Evolutionary conservation across 2,329 filamentous ascomycete species (phyloP), one percentile per base, ranked within the genome.

Genomic region (Ophiosphaerella herpotricha): DNA sequence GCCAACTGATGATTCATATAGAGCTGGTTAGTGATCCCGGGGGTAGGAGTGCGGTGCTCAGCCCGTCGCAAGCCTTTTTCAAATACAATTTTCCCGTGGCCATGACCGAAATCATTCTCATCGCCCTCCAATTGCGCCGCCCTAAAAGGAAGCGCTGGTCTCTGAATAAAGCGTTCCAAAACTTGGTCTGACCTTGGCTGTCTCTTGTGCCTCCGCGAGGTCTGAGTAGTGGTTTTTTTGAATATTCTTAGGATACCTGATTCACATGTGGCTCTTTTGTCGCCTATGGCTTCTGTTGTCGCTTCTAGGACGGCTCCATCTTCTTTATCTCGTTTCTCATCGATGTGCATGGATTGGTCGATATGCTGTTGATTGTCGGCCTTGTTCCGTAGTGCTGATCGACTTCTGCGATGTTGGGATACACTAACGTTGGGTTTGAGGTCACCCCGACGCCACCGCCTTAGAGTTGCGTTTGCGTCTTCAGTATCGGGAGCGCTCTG

Each of bases 401-500:
- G 41, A 13, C 24, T 42, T 8, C 35, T 42, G 1, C 6, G 37
- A 34, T 36, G 35, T 41, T 37, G 45, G 7, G 44, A 26, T 14
- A 48, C 14, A 40, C 54, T 57, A 13, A 39, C 7, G 16, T 48
- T 61, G 5, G 61, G 62, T 39, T 58, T 63, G 11, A 73, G 29
- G 18, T 55, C 67, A 14, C 83, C 82, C 32, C 67, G 66, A 55
- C 69, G 77, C 84, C 83, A 85, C 48, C 78, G 72, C 39, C 64
- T 69, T 43, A 86, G 70, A 3, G 75, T 74, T 29, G 63, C 56
- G 43, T 77, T 80, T 7, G 80, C 81, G 59, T 86, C 83, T 40
- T 76, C 71, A 1, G 82, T 85, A 52, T 86, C 84, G 7, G 72
- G 58, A 29, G 67, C 71, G 21, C 78, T 83, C 13, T 77, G 78